Percentiles rank a stretch among this genome's conserved stretches.
phyloP scores from a whole-genome alignment of 129 eudicot genomes.

The Lactuca sativa region DNA sequence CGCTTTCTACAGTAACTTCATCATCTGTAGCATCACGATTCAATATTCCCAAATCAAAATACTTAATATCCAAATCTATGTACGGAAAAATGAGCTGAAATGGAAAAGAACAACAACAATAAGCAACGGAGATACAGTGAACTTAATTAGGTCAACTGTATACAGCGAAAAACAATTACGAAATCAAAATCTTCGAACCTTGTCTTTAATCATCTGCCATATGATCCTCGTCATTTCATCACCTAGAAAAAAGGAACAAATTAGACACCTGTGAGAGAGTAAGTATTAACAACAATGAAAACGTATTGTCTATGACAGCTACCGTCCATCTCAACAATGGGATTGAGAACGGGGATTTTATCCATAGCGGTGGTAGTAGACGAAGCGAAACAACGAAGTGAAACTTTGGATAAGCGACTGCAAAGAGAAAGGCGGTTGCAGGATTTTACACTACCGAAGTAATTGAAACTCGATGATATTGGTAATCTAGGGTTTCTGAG shows the following conservation, averaged over 20 bases:
- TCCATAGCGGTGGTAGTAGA: conserved; percentile 43
- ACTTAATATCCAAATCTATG: conserved; percentile 83
- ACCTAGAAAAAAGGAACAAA: conserved; percentile 38
- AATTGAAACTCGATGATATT: conserved; percentile 17
- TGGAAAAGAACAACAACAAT: conserved; percentile 15
- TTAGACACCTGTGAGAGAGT: background rate
- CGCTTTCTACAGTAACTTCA: conserved; percentile 86
- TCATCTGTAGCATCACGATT: conserved; percentile 93
- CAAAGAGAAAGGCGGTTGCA: conserved; percentile 22
- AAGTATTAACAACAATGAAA: background rate
- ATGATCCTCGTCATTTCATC: conserved; percentile 97
- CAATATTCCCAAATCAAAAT: conserved; percentile 81
- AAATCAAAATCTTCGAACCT: conserved; percentile 35
- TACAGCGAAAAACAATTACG: background rate
- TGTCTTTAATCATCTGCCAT: conserved; percentile 87
- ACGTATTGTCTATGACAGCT: background rate
- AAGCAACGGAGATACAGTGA: background rate
- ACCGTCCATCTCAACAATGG: conserved; percentile 98
- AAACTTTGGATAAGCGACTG: conserved; percentile 34
- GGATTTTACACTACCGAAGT: conserved; percentile 19
- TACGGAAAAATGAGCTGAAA: conserved; percentile 86
- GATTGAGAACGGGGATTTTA: conserved; percentile 64
- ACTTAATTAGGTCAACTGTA: background rate
- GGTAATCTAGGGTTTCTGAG: conserved; percentile 35
- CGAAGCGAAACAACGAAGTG: conserved; percentile 78